Evolutionary conservation across 495 filamentous ascomycete genomes (phyloP).

Genomic region (Lasiosphaeria ovina): DNA sequence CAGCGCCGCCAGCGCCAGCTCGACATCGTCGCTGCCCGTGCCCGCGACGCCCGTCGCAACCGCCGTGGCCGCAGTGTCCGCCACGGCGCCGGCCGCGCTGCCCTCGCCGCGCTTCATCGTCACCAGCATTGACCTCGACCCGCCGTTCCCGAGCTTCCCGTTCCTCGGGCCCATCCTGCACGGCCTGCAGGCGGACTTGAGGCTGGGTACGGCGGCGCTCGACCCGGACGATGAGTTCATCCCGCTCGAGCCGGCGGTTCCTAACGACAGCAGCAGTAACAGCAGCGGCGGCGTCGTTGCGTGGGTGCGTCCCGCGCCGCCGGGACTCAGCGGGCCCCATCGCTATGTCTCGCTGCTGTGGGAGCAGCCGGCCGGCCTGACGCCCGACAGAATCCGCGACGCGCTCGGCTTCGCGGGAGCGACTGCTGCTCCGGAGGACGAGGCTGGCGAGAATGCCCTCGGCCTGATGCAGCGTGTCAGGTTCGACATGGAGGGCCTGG

Average conservation of each 20-base stretch:
- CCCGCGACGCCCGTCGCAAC: conserved; percentile 5
- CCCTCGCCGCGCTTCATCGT: conserved; percentile 39
- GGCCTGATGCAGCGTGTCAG: conserved; percentile 44
- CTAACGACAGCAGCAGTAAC: neutral
- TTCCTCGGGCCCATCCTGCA: conserved; percentile 51
- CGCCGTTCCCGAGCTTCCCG: conserved; percentile 50
- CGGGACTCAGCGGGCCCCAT: conserved; percentile 50
- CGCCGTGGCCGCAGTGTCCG: conserved; percentile 2
- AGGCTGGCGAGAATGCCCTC: conserved; percentile 37
- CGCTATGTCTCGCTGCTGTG: conserved; percentile 59
- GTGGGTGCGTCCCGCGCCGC: conserved; percentile 53
- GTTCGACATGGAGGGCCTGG: conserved; percentile 52
- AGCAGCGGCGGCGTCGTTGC: conserved; percentile 24
- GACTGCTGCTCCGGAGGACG: neutral
- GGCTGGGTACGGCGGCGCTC: conserved; percentile 8
- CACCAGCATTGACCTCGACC: conserved; percentile 51
- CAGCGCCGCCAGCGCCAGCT: conserved; percentile 5
- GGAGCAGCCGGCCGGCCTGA: conserved; percentile 53
- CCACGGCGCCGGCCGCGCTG: neutral
- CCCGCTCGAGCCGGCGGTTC: neutral
- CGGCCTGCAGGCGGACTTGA: conserved; percentile 43
- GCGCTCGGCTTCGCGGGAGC: conserved; percentile 19
- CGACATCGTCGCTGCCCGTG: neutral
- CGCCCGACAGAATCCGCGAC: conserved; percentile 44
- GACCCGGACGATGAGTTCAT: conserved; percentile 23